These are phyloP conservation scores for Gossypium australe DNA, from an alignment of 345 rosid species.

Conservation along the genomic window DNA sequence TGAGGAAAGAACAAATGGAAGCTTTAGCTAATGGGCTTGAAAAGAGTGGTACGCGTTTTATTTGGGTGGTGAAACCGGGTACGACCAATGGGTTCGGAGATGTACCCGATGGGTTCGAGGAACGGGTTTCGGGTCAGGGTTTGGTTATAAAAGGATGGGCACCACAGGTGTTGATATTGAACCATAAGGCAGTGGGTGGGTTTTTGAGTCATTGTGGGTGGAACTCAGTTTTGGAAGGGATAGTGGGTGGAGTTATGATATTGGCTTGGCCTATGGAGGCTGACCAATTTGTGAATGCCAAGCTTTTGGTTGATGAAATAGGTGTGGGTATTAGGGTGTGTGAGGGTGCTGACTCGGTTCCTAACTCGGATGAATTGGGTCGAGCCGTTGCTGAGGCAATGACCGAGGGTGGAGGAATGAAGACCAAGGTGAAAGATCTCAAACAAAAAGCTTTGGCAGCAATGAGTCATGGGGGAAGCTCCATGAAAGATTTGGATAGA, in stretches of 20 bases:
- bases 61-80: constrained; percentile 54
- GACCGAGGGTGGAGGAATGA: constrained; percentile 15
- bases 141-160: constrained; percentile 50
- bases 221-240: constrained; percentile 60
- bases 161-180: constrained; percentile 45
- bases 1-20: constrained; percentile 36
- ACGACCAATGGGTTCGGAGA: constrained; percentile 19
- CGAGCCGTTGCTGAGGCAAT: constrained; percentile 24
- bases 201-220: constrained; percentile 76
- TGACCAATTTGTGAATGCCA: constrained; percentile 52
- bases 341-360: constrained; percentile 44
- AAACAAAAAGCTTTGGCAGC: constrained; percentile 32
- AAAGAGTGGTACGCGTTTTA: constrained; percentile 40
- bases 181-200: constrained; percentile 51
- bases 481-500: constrained; percentile 28
- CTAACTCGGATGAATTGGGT: constrained; percentile 40
- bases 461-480: constrained; percentile 41
- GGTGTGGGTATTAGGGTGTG: constrained; percentile 41
- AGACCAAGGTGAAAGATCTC: constrained; percentile 28
- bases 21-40: constrained; percentile 59
- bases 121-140: constrained; percentile 33
- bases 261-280: constrained; percentile 79
- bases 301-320: constrained; percentile 49
- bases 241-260: constrained; percentile 39
- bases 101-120: constrained; percentile 44